phyloP scores from a whole-genome alignment of 2,329 filamentous ascomycete genomes.

The Trichoderma citrinoviride region DNA sequence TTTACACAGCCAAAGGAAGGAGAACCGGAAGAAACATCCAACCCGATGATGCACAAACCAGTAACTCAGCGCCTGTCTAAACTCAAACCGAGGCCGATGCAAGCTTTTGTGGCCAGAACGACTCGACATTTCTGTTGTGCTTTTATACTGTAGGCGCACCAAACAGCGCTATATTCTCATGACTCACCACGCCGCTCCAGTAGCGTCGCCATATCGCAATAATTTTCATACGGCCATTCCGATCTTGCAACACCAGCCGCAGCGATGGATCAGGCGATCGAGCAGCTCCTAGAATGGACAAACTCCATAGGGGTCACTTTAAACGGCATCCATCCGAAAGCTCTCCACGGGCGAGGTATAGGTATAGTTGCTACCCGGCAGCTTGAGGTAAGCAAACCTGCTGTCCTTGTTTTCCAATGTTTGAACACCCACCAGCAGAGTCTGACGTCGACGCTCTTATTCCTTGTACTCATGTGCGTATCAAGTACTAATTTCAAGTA shows the following conservation, averaged over 20 bases:
- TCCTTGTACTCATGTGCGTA: neutral
- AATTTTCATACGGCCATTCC: neutral
- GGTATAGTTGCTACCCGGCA: constrained; percentile 70
- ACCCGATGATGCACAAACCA: too few species aligned
- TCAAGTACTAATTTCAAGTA: neutral
- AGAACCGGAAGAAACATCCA: too few species aligned
- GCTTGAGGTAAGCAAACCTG: constrained; percentile 54
- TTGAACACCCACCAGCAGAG: neutral
- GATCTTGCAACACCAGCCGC: neutral
- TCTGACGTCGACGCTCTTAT: neutral
- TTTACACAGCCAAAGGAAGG: too few species aligned
- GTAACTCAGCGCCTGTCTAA: neutral
- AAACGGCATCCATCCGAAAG: constrained; percentile 63
- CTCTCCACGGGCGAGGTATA: constrained; percentile 69
- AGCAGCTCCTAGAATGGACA: constrained; percentile 67
- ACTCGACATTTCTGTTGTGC: neutral
- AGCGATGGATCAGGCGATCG: constrained; percentile 28
- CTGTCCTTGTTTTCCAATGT: neutral
- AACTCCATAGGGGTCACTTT: constrained; percentile 61
- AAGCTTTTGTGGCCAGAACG: too few species aligned
- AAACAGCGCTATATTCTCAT: neutral
- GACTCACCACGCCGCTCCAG: constrained; percentile 7
- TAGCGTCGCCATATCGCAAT: constrained; percentile 6
- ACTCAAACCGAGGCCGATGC: neutral
- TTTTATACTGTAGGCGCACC: neutral